Percentiles rank a stretch among this genome's conserved stretches.
Evolutionary conservation across 371 early-diverging fungal genomes (phyloP).

Genomic region (Rhizopus stolonifer): DNA sequence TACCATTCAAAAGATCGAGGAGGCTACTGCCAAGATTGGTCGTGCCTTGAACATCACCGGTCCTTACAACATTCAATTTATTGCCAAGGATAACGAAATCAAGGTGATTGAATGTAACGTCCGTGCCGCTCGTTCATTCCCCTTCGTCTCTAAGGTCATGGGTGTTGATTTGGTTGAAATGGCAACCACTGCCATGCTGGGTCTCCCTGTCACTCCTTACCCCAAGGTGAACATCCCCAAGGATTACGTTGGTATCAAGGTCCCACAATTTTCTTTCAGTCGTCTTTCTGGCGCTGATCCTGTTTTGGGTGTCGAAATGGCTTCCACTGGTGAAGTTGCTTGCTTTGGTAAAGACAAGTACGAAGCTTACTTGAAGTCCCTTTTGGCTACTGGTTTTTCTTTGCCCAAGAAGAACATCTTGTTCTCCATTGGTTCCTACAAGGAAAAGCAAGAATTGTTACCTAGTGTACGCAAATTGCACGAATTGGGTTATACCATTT

Average conservation of each 20-base stretch:
- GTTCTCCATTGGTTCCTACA: slow-evolving; percentile 92
- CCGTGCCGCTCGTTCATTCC: slow-evolving; percentile 94
- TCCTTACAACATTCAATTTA: slow-evolving; percentile 96
- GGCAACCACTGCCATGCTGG: slow-evolving; percentile 90
- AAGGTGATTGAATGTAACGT: slow-evolving; percentile 98
- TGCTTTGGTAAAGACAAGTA: slow-evolving; percentile 94
- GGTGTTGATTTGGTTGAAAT: slow-evolving; percentile 90
- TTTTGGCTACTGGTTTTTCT: slow-evolving; percentile 87
- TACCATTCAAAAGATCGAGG: slow-evolving; percentile 83
- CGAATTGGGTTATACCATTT: slow-evolving; percentile 82
- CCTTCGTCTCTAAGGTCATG: slow-evolving; percentile 92
- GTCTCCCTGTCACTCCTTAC: slow-evolving; percentile 70
- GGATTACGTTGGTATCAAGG: slow-evolving; percentile 89
- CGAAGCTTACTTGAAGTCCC: slow-evolving; percentile 93
- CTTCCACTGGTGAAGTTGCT: slow-evolving; percentile 98
- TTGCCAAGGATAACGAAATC: slow-evolving; percentile 91
- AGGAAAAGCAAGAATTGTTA: slow-evolving; percentile 92
- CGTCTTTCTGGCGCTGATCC: slow-evolving; percentile 95
- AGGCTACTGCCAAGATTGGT: slow-evolving; percentile 85
- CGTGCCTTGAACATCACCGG: slow-evolving; percentile 91
- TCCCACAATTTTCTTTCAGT: slow-evolving; percentile 94
- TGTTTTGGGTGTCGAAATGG: slow-evolving; percentile 96
- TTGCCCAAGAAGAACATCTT: slow-evolving; percentile 91
- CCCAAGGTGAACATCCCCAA: slow-evolving; percentile 59
- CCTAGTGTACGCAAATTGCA: slow-evolving; percentile 82